Evolutionary conservation across 2,329 filamentous ascomycete genomes (phyloP).

Genomic region (Aspergillus piperis): DNA sequence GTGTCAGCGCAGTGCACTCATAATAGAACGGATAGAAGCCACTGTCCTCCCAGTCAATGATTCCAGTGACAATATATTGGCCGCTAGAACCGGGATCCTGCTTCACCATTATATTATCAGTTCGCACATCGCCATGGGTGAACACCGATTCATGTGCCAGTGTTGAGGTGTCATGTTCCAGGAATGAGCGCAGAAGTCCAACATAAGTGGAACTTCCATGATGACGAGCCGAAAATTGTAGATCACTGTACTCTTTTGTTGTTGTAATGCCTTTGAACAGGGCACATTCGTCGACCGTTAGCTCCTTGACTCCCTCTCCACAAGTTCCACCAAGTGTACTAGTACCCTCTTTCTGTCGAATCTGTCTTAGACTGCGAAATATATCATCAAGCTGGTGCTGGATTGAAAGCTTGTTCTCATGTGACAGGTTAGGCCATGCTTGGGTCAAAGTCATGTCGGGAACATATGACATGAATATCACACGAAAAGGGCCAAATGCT

Average conservation of each 20-base stretch:
- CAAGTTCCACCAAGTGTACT: constrained; percentile 25
- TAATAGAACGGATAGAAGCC: constrained; percentile 35
- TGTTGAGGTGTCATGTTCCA: constrained; percentile 14
- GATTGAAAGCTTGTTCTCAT: constrained; percentile 24
- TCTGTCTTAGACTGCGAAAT: constrained; percentile 23
- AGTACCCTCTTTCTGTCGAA: constrained; percentile 19
- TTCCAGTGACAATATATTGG: constrained; percentile 25
- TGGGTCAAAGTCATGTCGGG: constrained; percentile 23
- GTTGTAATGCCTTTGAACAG: constrained; percentile 25
- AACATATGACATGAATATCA: constrained; percentile 34
- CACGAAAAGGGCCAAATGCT: constrained; percentile 22
- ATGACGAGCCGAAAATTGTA: constrained; percentile 14
- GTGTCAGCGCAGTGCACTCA: constrained; percentile 28
- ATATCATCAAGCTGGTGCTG: constrained; percentile 23
- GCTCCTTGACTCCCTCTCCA: constrained; percentile 31
- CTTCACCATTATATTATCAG: constrained; percentile 31
- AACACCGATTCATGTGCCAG: constrained; percentile 25
- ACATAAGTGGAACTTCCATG: constrained; percentile 25
- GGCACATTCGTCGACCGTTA: constrained; percentile 21
- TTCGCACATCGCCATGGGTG: constrained; percentile 30
- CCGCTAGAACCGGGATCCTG: constrained; percentile 10
- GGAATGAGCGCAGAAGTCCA: constrained; percentile 26
- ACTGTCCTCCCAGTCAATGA: constrained; percentile 36
- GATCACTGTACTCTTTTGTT: not conserved
- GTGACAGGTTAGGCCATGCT: constrained; percentile 26